A percentile compares a stretch with the other conserved stretches of the same genome.
Conservation (phyloP, 2,329 filamentous ascomycete genomes). For the Aspergillus carbonarius region DNA sequence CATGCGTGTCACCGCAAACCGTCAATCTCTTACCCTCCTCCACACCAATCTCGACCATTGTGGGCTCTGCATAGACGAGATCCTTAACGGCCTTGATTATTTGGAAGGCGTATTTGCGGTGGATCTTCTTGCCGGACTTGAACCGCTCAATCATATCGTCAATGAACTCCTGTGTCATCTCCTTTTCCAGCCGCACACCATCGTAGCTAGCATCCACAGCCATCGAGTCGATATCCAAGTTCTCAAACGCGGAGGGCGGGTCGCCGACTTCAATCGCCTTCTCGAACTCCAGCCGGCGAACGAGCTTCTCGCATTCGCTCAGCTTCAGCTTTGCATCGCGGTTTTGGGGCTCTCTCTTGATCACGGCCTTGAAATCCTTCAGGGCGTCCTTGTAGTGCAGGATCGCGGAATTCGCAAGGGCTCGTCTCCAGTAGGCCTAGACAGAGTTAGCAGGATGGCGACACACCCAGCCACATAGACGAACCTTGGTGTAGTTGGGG, state of each 20-base stretch:
- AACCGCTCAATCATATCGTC: conserved; percentile 96
- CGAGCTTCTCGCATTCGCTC: conserved; percentile 90
- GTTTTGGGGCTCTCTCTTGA: conserved; percentile 81
- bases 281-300: conserved; percentile 88
- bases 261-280: conserved; percentile 93
- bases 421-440: conserved; percentile 91
- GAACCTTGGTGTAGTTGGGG: conserved; percentile 80
- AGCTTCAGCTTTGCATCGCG: conserved; percentile 89
- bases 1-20: conserved; percentile 96
- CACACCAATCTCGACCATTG: conserved; percentile 92
- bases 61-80: conserved; percentile 86
- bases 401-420: conserved; percentile 87
- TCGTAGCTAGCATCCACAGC: conserved; percentile 81
- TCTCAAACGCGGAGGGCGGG: conserved; percentile 87
- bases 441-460: background rate
- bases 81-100: conserved; percentile 89
- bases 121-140: conserved; percentile 92
- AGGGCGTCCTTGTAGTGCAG: conserved; percentile 84
- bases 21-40: conserved; percentile 76
- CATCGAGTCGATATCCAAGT: conserved; percentile 84
- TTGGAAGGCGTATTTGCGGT: conserved; percentile 96
- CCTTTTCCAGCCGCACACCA: conserved; percentile 68
- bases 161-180: conserved; percentile 96
- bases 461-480: background rate
- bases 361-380: conserved; percentile 87